phyloP scores from a whole-genome alignment of 2,329 filamentous ascomycete species.

The Arthrobotrys sinensis region DNA sequence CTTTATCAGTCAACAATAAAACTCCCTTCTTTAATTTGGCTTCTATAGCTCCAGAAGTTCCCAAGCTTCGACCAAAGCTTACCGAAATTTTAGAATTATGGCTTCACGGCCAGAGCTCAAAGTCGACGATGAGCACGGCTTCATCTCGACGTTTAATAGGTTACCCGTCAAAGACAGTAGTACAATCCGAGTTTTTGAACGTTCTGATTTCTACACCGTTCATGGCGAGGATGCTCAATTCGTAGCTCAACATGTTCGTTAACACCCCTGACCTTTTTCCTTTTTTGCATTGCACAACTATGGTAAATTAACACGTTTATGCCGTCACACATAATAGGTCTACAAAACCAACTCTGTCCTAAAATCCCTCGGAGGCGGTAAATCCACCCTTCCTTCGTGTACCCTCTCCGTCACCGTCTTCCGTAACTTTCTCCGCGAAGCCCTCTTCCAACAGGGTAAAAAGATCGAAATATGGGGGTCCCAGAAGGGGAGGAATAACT shows the following conservation, averaged over 20 bases:
- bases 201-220: conserved; percentile 96
- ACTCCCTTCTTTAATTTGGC: not conserved
- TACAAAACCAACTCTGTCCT: conserved; percentile 99
- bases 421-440: conserved; percentile 93
- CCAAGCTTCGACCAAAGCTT: not conserved
- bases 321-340: conserved; percentile 72
- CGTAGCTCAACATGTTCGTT: conserved; percentile 80
- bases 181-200: conserved; percentile 91
- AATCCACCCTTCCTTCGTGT: conserved; percentile 87
- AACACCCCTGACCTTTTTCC: not conserved
- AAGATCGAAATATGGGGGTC: conserved; percentile 91
- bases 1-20: not conserved
- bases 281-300: not conserved
- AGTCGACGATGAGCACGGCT: conserved; percentile 94
- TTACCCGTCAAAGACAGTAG: conserved; percentile 79
- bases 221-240: conserved; percentile 88
- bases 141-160: conserved; percentile 96
- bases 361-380: conserved; percentile 80
- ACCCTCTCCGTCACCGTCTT: conserved; percentile 97
- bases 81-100: conserved; percentile 70
- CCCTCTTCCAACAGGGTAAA: conserved; percentile 90
- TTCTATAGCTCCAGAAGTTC: not conserved
- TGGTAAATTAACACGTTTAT: not conserved
- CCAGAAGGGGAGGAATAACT: conserved; percentile 83
- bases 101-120: conserved; percentile 81